These are phyloP conservation scores for Pseudoturritis turrita DNA, from an alignment of 345 rosid genomes.

Conservation along the genomic window DNA sequence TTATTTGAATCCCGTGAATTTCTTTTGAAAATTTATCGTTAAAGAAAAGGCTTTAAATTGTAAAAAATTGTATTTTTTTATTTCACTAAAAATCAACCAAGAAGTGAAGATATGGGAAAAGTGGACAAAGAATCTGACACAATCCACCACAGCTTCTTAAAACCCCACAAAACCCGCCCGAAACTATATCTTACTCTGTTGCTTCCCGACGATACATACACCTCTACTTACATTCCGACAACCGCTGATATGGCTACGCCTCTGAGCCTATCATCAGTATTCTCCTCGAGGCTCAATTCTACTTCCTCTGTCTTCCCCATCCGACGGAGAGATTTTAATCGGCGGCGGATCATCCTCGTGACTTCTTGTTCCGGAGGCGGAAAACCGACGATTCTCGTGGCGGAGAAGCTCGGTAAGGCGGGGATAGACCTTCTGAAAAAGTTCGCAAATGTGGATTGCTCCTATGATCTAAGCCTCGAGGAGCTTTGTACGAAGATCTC, in stretches of 20 bases:
- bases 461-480: constrained; percentile 44
- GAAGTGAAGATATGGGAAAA: constrained; percentile 17
- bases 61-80: not conserved
- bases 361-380: constrained; percentile 35
- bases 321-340: not conserved
- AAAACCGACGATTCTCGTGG: constrained; percentile 48
- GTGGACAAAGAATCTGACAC: constrained; percentile 5
- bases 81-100: not conserved
- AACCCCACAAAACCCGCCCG: constrained; percentile 32
- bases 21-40: too few relatives aligned
- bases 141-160: constrained; percentile 13
- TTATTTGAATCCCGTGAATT: too few relatives aligned
- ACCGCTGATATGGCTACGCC: constrained; percentile 15
- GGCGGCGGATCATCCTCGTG: constrained; percentile 21
- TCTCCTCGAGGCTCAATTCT: constrained; percentile 34
- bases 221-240: constrained; percentile 27
- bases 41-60: too few relatives aligned
- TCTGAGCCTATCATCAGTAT: constrained; percentile 31
- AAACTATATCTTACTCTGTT: constrained; percentile 8
- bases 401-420: constrained; percentile 48
- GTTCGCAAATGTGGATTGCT: constrained; percentile 51
- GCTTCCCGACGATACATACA: constrained; percentile 24
- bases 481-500: constrained; percentile 59
- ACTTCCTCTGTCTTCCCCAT: constrained; percentile 32
- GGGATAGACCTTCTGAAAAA: constrained; percentile 38